Base-by-base conservation (phyloP, 768 basidiomycete species). In the Termitomyces eurrhizus region DNA sequence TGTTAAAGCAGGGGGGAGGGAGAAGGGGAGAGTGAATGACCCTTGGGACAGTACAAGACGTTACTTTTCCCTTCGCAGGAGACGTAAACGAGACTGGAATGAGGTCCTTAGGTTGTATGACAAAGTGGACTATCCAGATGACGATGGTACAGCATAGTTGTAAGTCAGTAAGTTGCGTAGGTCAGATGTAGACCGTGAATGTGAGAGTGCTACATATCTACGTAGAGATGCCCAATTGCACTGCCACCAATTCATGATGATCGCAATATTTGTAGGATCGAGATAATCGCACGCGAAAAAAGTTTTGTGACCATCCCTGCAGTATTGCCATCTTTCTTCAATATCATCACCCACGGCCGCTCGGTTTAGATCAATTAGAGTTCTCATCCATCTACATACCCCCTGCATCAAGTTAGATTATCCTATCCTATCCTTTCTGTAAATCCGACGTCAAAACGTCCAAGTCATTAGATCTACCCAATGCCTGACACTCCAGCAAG, bases 51-150 rank as follows among this genome's bases (percentile, higher is more conserved):
- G 88, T 61, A 78, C 80, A 33, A 76, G 84, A 42, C 80, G 85
- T 65, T 94, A 93, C 68, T 94, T 94, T 69, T 93, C 92, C 21
- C 77, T 94, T 59, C 82, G 81, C 60, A 76, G 92, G 62, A 75
- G 92, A 67, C 77, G 92, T 64, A 94, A 94, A 73, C 82, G 91
- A 64, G 93, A 94, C 66, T 94, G 93, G 92, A 92, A 92, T 65
- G 92, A 94, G 74, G 92, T 88, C 5, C 73, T 94, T 50, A 78
- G 91, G 51, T 72, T 92, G 57, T 93, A 92, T 64, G 92, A 93
- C 64, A 80, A 89, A 62, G 87, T 91, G 18, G 92, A 93, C 70
- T 94, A 91, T 67, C 90, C 90, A 0, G 80, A 81, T 14, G 86
- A 87, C 32, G 51, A 52, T 18, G 35, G 50, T 52, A 16, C 26